Percentiles rank a stretch among this genome's conserved stretches.
Evolutionary conservation across 2,329 filamentous ascomycete genomes (phyloP).

Genomic region (Microsporum audouinii): DNA sequence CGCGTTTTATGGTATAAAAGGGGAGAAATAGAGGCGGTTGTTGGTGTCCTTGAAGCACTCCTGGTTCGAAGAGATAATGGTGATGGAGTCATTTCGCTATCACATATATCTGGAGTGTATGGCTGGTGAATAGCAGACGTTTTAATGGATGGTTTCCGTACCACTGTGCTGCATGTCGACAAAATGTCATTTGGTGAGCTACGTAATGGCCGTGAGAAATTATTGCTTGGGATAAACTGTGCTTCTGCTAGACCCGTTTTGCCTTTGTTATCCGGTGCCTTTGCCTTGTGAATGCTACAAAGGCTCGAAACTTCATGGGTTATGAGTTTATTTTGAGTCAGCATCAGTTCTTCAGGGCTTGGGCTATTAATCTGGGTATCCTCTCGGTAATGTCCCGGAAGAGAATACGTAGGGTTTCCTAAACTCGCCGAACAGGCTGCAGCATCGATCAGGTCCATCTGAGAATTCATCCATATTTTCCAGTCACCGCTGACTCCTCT

Average conservation of each 20-base stretch:
- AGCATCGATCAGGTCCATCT: conserved; percentile 16
- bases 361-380: conserved; percentile 18
- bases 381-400: conserved; percentile 20
- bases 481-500: conserved; percentile 14
- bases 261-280: not conserved
- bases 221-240: conserved; percentile 11
- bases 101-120: conserved; percentile 2
- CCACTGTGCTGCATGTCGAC: conserved; percentile 9
- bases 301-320: not conserved
- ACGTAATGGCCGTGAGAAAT: conserved; percentile 16
- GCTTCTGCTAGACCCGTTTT: conserved; percentile 8
- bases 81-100: not conserved
- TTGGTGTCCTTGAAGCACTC: conserved; percentile 9
- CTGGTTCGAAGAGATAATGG: conserved; percentile 4
- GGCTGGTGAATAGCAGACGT: conserved; percentile 4
- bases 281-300: not conserved
- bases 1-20: conserved; percentile 10
- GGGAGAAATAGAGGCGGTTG: conserved; percentile 9
- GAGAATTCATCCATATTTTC: conserved; percentile 19
- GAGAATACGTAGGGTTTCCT: not conserved
- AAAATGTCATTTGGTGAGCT: conserved; percentile 11
- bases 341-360: not conserved
- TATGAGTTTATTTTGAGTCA: not conserved
- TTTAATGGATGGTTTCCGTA: conserved; percentile 11
- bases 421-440: not conserved